Percentiles rank a stretch among this genome's conserved stretches.
Evolutionary conservation across 2,329 filamentous ascomycete genomes (phyloP).

Genomic region (Aspergillus sp.): DNA sequence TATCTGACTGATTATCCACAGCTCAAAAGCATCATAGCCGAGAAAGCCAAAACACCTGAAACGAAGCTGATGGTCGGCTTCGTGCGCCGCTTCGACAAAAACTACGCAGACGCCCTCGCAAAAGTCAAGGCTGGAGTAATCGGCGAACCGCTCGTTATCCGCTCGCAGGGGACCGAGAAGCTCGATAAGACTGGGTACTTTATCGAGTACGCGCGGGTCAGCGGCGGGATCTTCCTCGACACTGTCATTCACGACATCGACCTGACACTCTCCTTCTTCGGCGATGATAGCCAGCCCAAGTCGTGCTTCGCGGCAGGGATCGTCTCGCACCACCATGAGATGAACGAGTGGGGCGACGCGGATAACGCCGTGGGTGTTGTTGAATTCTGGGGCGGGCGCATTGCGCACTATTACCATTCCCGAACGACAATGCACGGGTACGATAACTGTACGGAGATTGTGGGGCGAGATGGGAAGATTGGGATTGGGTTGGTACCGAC

Average conservation of each 20-base stretch:
- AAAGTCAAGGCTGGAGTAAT: conserved; percentile 60
- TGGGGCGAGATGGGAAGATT: conserved; percentile 66
- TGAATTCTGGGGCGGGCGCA: conserved; percentile 66
- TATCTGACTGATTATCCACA: background rate
- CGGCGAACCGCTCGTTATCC: conserved; percentile 63
- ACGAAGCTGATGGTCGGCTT: conserved; percentile 71
- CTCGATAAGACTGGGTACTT: conserved; percentile 68
- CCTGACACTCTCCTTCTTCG: conserved; percentile 66
- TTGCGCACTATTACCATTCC: conserved; percentile 66
- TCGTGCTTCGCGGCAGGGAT: conserved; percentile 60
- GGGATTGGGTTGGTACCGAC: background rate
- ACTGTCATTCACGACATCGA: conserved; percentile 72
- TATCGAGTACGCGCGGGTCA: conserved; percentile 66
- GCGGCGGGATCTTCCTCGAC: conserved; percentile 71
- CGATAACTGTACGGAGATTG: conserved; percentile 68
- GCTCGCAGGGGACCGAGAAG: conserved; percentile 69
- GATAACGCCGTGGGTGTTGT: conserved; percentile 68
- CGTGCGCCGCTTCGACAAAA: conserved; percentile 67
- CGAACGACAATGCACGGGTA: conserved; percentile 71
- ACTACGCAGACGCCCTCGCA: conserved; percentile 63
- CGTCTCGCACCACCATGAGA: conserved; percentile 61
- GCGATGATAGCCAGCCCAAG: conserved; percentile 58
- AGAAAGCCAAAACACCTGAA: conserved; percentile 58
- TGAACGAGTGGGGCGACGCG: conserved; percentile 60
- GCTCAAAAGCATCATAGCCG: conserved; percentile 54